A percentile compares a stretch with the other conserved stretches of the same genome.
Conservation (phyloP, 2,329 filamentous ascomycete species). For the Cryphonectria parasitica region DNA sequence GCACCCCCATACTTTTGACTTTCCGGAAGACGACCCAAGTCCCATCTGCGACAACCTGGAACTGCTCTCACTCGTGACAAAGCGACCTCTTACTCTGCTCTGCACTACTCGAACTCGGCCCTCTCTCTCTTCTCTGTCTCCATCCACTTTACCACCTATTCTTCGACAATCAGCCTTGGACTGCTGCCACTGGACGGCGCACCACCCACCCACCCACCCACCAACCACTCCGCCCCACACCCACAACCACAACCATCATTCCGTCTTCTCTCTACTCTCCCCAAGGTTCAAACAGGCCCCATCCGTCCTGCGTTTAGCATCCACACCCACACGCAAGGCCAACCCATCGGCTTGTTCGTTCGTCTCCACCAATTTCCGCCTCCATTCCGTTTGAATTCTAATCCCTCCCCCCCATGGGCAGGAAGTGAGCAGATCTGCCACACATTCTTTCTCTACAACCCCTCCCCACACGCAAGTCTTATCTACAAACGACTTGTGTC, state of each 20-base stretch:
- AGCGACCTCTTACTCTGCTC: background rate
- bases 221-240: background rate
- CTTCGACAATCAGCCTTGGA: background rate
- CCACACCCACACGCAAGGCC: background rate
- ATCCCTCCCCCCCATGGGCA: slow-evolving; percentile 3
- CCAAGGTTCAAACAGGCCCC: background rate
- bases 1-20: slow-evolving; percentile 13
- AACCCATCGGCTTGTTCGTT: background rate
- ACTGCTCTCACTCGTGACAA: background rate
- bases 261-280: no score
- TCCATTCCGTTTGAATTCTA: slow-evolving; percentile 22
- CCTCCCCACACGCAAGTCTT: slow-evolving; percentile 13
- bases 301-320: background rate
- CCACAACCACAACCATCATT: background rate
- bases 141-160: background rate
- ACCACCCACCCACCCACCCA: background rate
- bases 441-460: slow-evolving; percentile 23
- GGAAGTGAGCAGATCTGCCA: slow-evolving; percentile 21
- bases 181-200: background rate
- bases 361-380: slow-evolving; percentile 27
- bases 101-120: background rate
- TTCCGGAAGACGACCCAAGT: slow-evolving; percentile 5
- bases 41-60: slow-evolving; percentile 6
- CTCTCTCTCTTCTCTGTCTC: background rate
- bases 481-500: slow-evolving; percentile 19